Conservation (phyloP, 208 protist species). For the Trypanosoma brucei region DNA sequence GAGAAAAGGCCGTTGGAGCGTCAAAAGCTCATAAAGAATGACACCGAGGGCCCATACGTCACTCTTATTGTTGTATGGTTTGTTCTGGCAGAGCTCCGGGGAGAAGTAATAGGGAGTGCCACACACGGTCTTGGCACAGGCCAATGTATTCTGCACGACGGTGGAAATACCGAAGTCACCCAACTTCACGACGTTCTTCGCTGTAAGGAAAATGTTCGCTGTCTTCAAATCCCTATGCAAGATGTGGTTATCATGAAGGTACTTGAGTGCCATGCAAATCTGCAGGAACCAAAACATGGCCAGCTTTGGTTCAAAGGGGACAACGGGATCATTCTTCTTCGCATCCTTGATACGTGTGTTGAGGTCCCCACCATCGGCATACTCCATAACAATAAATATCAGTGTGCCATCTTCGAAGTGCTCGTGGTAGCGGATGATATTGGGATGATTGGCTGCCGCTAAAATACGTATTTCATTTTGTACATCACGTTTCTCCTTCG, state of each 20-base stretch:
- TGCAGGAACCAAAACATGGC: conserved; percentile 91
- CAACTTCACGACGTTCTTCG: conserved; percentile 85
- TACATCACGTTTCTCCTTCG: conserved; percentile 89
- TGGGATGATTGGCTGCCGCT: conserved; percentile 82
- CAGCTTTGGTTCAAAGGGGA: conserved; percentile 79
- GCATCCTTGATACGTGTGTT: conserved; percentile 89
- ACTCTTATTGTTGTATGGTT: conserved; percentile 93
- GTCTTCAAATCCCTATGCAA: conserved; percentile 90
- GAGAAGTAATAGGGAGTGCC: conserved; percentile 97
- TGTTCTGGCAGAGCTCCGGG: conserved; percentile 93
- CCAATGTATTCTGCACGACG: conserved; percentile 89
- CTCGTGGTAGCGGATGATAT: conserved; percentile 91
- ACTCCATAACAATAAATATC: conserved; percentile 93
- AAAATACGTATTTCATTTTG: conserved; percentile 92
- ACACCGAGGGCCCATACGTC: conserved; percentile 92
- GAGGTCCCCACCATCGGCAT: conserved; percentile 87
- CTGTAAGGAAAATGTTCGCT: conserved; percentile 87
- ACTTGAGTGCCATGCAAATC: conserved; percentile 89
- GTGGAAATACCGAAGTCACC: conserved; percentile 92
- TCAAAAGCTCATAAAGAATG: conserved; percentile 89
- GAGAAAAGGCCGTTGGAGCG: conserved; percentile 87
- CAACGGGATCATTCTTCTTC: conserved; percentile 55
- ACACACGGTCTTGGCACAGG: conserved; percentile 90
- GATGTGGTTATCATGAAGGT: conserved; percentile 91
- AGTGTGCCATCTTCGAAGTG: conserved; percentile 86